Base-by-base conservation (phyloP, 2,329 filamentous ascomycete genomes). In the Ceratocystis albifundus region DNA sequence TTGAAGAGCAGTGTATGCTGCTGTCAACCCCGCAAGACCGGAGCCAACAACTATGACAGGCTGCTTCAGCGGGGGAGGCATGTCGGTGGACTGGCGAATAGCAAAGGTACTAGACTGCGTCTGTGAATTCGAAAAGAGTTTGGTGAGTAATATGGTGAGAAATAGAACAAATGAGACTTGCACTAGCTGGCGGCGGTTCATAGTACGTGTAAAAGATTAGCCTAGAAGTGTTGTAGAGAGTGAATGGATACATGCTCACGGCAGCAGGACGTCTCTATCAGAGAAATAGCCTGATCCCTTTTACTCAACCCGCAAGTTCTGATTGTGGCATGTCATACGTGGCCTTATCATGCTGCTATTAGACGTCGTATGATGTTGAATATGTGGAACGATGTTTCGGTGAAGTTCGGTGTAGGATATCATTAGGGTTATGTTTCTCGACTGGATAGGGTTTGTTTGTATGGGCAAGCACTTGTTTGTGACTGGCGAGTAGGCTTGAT, bases 21-120 rank as follows among this genome's bases (percentile, higher is more conserved):
- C 84, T 1, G 81, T 80, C 0, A 88, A 77, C 2, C 84, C 85
- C 4, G 85, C 84, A 0, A 88, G 80, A 17, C 85, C 85, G 4
- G 84, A 84, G 61, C 85, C 84, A n/a, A 88, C 80, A 1, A 87
- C 76, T 22, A 87, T 82, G 20, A 85, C 82, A 32, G 73, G 74
- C 17, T 69, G 69, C 7, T 59, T 55, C 20, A 53, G 22, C 2
- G 48, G 22, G 12, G 64, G 30, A 30, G 53, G 44, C 41, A 62
- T 61, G 1, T 28, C 12, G 25, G 41, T 7, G 4, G 62, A 2
- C 25, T 22, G 46, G 30, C 12, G 62, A 22, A 17, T n/a, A 41
- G 22, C 25, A 28, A 44, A 61, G 4, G 32, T 8, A 7, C 3
- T 61, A 20, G 57, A 62, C 45, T 3, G 30, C 8, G 46, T 50